Conservation (phyloP, 1,284 basidiomycete genomes). For the Phellopilus nigrolimitatus region DNA sequence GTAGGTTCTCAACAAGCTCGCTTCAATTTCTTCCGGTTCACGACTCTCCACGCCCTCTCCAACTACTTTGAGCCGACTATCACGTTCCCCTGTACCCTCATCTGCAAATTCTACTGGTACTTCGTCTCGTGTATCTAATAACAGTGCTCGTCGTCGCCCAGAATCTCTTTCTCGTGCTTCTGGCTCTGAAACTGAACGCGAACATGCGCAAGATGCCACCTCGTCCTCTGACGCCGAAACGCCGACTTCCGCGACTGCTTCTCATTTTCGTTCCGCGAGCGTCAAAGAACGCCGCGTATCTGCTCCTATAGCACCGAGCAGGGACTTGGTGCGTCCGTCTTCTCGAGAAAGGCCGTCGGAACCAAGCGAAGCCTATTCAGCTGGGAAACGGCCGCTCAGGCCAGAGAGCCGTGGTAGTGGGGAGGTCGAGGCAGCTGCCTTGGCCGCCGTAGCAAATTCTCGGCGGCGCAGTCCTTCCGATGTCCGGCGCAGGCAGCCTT, state of each 20-base stretch:
- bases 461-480: conserved; percentile 39
- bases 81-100: conserved; percentile 28
- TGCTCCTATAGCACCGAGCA: conserved; percentile 50
- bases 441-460: conserved; percentile 56
- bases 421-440: conserved; percentile 48
- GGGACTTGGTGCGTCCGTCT: conserved; percentile 28
- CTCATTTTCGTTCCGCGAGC: conserved; percentile 28
- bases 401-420: conserved; percentile 23
- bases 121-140: conserved; percentile 21
- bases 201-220: conserved; percentile 35
- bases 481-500: conserved; percentile 42
- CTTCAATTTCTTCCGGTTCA: conserved; percentile 49
- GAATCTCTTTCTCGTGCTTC: conserved; percentile 34
- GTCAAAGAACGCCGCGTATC: conserved; percentile 44
- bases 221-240: conserved; percentile 40
- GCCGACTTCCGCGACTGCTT: conserved; percentile 33
- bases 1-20: conserved; percentile 65
- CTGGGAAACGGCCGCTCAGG: conserved; percentile 8
- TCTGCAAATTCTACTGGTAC: conserved; percentile 31
- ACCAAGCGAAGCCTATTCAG: conserved; percentile 26
- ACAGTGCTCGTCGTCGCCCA: conserved; percentile 4
- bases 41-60: conserved; percentile 42
- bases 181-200: conserved; percentile 74
- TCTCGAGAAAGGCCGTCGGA: conserved; percentile 31
- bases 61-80: conserved; percentile 28